phyloP scores from a whole-genome alignment of 257 asterid genomes.

The Sherardia arvensis region DNA sequence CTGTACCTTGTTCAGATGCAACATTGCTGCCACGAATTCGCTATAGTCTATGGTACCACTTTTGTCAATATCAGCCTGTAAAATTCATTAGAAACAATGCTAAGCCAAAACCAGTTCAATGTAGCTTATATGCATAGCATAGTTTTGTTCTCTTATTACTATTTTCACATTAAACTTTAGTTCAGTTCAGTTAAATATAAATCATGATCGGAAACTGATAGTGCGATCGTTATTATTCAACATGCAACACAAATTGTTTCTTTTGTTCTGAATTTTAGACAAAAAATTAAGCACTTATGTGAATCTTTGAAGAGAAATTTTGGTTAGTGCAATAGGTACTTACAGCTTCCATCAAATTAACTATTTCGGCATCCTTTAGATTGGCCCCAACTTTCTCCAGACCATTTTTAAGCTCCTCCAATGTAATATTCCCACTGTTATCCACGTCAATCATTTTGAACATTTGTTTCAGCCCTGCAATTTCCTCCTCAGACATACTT shows the following conservation, averaged over 20 bases:
- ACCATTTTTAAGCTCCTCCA: conserved; percentile 33
- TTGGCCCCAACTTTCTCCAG: conserved; percentile 31
- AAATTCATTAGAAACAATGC: neutral
- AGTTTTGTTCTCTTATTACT: neutral
- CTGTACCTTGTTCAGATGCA: conserved; percentile 34
- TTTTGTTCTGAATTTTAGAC: no score
- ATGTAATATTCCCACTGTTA: conserved; percentile 39
- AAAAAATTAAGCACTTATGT: no score
- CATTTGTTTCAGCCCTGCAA: conserved; percentile 43
- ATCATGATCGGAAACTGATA: no score
- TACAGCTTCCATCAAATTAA: conserved; percentile 31
- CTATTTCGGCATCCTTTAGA: conserved; percentile 30
- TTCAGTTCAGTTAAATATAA: neutral
- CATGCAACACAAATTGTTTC: no score
- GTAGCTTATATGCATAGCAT: neutral
- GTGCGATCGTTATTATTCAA: no score
- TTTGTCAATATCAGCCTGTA: conserved; percentile 42
- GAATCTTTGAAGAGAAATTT: no score
- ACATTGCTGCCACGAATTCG: conserved; percentile 45
- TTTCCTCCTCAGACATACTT: conserved; percentile 37
- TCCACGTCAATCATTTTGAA: conserved; percentile 38
- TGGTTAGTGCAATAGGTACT: conserved; percentile 7
- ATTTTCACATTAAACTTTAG: no score
- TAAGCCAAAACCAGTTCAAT: neutral
- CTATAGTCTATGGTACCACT: conserved; percentile 44